phyloP scores from a whole-genome alignment of 129 eudicot genomes.

The Glebionis coronaria region DNA sequence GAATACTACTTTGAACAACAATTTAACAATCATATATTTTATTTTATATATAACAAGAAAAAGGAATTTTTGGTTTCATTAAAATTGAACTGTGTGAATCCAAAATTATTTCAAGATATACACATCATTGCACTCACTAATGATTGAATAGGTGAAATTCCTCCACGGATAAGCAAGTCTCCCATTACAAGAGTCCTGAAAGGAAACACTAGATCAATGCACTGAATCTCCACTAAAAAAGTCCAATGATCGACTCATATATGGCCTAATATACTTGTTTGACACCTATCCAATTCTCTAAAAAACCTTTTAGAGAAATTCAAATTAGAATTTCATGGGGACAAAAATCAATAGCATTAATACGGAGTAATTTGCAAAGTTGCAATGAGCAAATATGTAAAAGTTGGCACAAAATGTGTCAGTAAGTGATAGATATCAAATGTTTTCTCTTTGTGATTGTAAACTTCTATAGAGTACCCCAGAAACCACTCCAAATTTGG shows the following conservation, averaged over 20 bases:
- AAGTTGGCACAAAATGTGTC: not conserved
- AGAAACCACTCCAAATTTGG: too few species aligned
- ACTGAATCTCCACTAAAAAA: not conserved
- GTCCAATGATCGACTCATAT: not conserved
- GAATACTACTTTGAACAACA: not conserved
- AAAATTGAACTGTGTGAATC: slow-evolving; percentile 13
- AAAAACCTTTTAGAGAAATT: not conserved
- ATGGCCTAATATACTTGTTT: not conserved
- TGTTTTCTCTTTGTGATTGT: not conserved
- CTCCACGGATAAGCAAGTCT: slow-evolving; percentile 41
- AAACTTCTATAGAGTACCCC: not conserved
- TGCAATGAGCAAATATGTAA: not conserved
- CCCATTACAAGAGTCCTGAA: slow-evolving; percentile 37
- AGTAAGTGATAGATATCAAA: not conserved
- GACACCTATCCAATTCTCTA: not conserved
- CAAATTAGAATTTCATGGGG: not conserved
- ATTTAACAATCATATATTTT: not conserved
- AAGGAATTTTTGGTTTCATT: not conserved
- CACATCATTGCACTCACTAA: slow-evolving; percentile 33
- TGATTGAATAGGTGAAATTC: slow-evolving; percentile 20
- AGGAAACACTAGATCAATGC: slow-evolving; percentile 5
- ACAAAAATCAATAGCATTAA: not conserved
- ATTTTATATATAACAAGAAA: slow-evolving; percentile 1
- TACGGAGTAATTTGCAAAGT: not conserved
- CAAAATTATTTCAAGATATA: slow-evolving; percentile 12